Conservation (phyloP, 2,329 filamentous ascomycete species). For the Incumbomyces lentus region DNA sequence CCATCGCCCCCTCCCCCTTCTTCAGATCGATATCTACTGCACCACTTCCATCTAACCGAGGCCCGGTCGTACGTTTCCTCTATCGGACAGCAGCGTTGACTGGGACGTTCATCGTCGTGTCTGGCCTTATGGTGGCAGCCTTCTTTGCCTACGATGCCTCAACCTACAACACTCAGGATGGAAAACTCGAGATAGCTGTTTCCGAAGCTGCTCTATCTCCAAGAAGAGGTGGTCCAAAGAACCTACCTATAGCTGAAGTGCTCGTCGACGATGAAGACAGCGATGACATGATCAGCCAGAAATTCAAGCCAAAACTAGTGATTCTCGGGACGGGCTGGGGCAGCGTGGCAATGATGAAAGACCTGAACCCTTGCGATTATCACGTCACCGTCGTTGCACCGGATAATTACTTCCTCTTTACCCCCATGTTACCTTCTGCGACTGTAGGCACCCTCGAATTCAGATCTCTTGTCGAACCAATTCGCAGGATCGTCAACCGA, state of each 20-base stretch:
- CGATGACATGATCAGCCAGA: constrained; percentile 57
- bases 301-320: constrained; percentile 85
- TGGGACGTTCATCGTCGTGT: constrained; percentile 64
- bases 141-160: constrained; percentile 93
- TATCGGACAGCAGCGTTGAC: constrained; percentile 61
- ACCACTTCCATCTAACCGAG: constrained; percentile 25
- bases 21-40: constrained; percentile 24
- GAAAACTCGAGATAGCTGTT: constrained; percentile 64
- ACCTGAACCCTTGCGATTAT: constrained; percentile 80
- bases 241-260: constrained; percentile 79
- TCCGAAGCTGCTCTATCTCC: constrained; percentile 74
- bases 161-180: constrained; percentile 68
- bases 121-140: constrained; percentile 58
- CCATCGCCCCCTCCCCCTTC: not conserved
- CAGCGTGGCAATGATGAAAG: constrained; percentile 81
- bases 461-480: constrained; percentile 82
- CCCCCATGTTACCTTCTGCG: constrained; percentile 92
- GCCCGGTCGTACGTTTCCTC: constrained; percentile 41
- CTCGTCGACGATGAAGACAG: constrained; percentile 82
- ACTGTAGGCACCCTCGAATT: constrained; percentile 92
- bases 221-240: constrained; percentile 79
- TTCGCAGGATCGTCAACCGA: constrained; percentile 68
- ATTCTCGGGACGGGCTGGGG: constrained; percentile 94
- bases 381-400: constrained; percentile 93
- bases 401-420: constrained; percentile 95